Conservation (phyloP, 2,329 filamentous ascomycete genomes). For the Fusarium tuaranense region DNA sequence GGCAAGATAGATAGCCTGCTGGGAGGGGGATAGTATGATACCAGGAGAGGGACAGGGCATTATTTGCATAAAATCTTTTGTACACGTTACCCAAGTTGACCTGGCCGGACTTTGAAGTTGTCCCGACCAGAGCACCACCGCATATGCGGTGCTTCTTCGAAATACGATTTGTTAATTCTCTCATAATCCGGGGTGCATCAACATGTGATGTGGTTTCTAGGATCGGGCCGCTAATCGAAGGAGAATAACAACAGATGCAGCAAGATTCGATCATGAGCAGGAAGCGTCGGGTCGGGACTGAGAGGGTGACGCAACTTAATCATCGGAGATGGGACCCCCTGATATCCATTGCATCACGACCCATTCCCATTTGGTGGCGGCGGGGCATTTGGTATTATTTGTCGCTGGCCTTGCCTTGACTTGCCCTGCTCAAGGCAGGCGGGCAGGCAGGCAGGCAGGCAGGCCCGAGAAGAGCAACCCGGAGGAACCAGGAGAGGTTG, state of each 20-base stretch:
- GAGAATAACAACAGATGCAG: slow-evolving; percentile 10
- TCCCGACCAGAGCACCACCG: slow-evolving; percentile 1
- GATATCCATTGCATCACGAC: slow-evolving; percentile 1
- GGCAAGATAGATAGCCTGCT: slow-evolving; percentile 10
- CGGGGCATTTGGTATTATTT: slow-evolving; percentile 19
- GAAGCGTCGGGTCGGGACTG: slow-evolving; percentile 9
- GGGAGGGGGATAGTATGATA: slow-evolving; percentile 17
- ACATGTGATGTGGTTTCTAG: not conserved
- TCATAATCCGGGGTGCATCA: not conserved
- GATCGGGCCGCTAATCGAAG: slow-evolving; percentile 31
- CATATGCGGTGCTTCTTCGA: slow-evolving; percentile 7
- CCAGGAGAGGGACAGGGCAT: slow-evolving; percentile 19
- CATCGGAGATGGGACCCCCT: slow-evolving; percentile 14
- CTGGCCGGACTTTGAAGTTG: not conserved
- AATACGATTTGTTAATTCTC: slow-evolving; percentile 17
- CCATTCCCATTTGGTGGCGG: slow-evolving; percentile 32
- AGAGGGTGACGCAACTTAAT: slow-evolving; percentile 23
- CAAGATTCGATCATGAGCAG: slow-evolving; percentile 7
- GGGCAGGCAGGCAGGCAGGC: not conserved
- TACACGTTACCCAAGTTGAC: slow-evolving; percentile 18
- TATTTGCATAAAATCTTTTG: slow-evolving; percentile 28
- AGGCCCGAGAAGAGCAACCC: slow-evolving; percentile 4
- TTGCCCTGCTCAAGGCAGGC: not conserved
- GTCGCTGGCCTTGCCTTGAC: not conserved
- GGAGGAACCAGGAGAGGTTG: slow-evolving; percentile 8